Evolutionary conservation across 2,329 filamentous ascomycete species (phyloP).

Genomic region (Decorospora gaudefroyi): DNA sequence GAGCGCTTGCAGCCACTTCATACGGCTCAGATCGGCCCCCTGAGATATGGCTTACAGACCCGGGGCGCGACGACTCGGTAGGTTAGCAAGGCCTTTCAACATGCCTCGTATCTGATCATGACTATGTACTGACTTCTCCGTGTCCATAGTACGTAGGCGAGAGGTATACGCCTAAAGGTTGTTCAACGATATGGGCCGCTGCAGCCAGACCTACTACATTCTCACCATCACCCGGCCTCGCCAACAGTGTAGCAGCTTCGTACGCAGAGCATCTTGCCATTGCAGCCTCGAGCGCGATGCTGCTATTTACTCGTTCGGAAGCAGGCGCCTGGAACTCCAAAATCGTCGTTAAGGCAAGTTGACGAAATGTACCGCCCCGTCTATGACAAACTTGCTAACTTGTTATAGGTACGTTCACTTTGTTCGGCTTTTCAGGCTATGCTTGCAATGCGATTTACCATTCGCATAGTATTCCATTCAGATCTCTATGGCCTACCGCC

Average conservation of each 20-base stretch:
- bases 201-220: conserved; percentile 29
- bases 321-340: too few species aligned
- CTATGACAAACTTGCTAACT: too few species aligned
- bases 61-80: conserved; percentile 30
- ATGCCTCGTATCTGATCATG: background rate
- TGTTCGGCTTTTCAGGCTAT: too few species aligned
- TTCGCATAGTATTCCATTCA: too few species aligned
- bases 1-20: conserved; percentile 39
- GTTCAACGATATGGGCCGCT: conserved; percentile 36
- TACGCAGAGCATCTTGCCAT: conserved; percentile 39
- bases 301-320: conserved; percentile 33
- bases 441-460: too few species aligned
- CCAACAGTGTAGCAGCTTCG: conserved; percentile 24
- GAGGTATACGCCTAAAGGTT: conserved; percentile 33
- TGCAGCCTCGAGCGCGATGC: conserved; percentile 34
- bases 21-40: conserved; percentile 37
- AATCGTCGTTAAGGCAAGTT: too few species aligned
- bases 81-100: conserved; percentile 2
- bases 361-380: too few species aligned
- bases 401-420: too few species aligned
- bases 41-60: conserved; percentile 33
- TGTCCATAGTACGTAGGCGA: conserved; percentile 31
- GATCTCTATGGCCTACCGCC: too few species aligned
- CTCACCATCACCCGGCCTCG: conserved; percentile 10
- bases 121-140: background rate